Percentiles rank a stretch among this genome's conserved stretches.
Evolutionary conservation across 768 basidiomycete genomes (phyloP).

Genomic region (Xanthoconium stramineum): DNA sequence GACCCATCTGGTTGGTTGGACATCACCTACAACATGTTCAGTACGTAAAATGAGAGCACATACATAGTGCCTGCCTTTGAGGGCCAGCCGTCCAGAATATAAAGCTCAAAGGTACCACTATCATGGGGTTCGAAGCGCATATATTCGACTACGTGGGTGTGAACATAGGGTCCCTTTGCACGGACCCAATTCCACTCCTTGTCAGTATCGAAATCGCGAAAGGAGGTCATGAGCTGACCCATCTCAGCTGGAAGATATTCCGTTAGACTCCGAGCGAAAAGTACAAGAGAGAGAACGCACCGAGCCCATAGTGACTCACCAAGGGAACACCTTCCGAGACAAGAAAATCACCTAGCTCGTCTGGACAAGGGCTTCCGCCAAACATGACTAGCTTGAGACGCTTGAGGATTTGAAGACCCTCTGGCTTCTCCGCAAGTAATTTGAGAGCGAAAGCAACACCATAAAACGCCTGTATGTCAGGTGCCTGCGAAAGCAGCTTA

Average conservation of each 20-base stretch:
- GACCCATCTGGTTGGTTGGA: constrained; percentile 49
- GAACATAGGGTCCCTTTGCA: constrained; percentile 23
- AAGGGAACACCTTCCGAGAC: constrained; percentile 47
- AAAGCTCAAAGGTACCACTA: constrained; percentile 43
- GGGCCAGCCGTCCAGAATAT: constrained; percentile 50
- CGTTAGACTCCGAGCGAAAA: neutral
- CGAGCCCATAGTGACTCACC: constrained; percentile 48
- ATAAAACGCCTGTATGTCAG: constrained; percentile 31
- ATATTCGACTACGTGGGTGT: constrained; percentile 28
- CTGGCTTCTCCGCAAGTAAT: constrained; percentile 46
- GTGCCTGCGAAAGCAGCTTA: constrained; percentile 34
- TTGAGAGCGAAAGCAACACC: constrained; percentile 40
- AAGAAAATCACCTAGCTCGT: constrained; percentile 51
- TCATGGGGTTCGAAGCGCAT: constrained; percentile 43
- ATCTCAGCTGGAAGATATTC: constrained; percentile 22
- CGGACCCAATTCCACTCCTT: constrained; percentile 57
- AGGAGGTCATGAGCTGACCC: constrained; percentile 44
- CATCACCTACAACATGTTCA: constrained; percentile 18
- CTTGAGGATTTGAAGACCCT: constrained; percentile 41
- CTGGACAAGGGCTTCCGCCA: constrained; percentile 52
- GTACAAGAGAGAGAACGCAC: constrained; percentile 27
- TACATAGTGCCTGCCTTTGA: constrained; percentile 38
- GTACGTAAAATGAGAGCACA: neutral
- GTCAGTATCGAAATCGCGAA: constrained; percentile 46
- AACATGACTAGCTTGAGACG: constrained; percentile 48